Conservation (phyloP, 129 eudicot genomes). For the Smallanthus sonchifolius region DNA sequence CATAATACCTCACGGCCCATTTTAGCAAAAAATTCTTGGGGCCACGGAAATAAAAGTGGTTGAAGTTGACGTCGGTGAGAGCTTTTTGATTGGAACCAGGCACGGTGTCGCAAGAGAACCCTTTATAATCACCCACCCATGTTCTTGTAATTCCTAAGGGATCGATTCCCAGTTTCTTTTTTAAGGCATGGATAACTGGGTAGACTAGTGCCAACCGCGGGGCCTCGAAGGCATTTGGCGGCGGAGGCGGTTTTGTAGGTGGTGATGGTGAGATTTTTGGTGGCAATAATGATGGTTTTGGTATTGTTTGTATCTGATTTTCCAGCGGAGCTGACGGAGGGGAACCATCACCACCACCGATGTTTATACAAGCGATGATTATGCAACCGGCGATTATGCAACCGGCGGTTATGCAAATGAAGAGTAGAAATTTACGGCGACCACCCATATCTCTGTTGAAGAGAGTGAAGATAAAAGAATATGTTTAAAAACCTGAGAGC, state of each 20-base stretch:
- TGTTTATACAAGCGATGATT: no score
- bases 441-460: no score
- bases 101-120: conserved; percentile 33
- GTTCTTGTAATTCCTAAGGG: conserved; percentile 28
- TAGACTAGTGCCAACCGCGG: not conserved
- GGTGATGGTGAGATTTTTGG: no score
- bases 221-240: conserved; percentile 20
- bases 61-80: conserved; percentile 40
- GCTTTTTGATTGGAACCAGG: conserved; percentile 3
- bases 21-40: no score
- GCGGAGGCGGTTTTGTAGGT: not conserved
- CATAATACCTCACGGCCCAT: no score
- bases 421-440: no score
- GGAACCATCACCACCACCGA: no score
- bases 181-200: conserved; percentile 35
- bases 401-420: no score
- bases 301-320: not conserved
- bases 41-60: conserved; percentile 28
- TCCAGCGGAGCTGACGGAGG: not conserved
- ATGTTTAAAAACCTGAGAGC: no score
- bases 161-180: conserved; percentile 20
- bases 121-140: conserved; percentile 49
- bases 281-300: no score
- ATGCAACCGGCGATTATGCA: no score
- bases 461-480: no score